Percentiles rank a stretch among this genome's conserved stretches.
Evolutionary conservation across 1,284 basidiomycete species (phyloP).

Genomic region (Ceratobasidium sp.): DNA sequence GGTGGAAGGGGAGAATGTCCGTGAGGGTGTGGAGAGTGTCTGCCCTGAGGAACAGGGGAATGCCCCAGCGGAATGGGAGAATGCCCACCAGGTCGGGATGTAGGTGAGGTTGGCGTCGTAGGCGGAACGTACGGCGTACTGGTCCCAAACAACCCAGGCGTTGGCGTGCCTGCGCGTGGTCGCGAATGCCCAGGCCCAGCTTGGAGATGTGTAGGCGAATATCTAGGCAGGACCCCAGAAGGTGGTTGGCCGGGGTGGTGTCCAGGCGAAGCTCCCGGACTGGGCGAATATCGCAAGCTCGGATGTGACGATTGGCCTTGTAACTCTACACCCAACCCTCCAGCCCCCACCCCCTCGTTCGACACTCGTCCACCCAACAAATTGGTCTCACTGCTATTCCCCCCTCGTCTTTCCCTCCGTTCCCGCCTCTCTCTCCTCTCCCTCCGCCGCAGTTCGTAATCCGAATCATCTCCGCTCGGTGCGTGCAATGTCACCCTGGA

Average conservation of each 20-base stretch:
- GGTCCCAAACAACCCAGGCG: neutral
- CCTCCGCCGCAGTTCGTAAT: neutral
- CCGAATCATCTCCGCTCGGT: neutral
- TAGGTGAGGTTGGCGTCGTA: neutral
- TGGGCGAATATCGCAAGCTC: neutral
- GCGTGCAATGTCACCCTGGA: neutral
- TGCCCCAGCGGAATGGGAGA: constrained; percentile 1
- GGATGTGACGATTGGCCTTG: neutral
- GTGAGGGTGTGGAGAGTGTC: neutral
- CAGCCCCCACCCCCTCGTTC: neutral
- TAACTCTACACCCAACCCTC: neutral
- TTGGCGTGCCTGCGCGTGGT: neutral
- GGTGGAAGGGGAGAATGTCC: neutral
- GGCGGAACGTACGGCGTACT: neutral
- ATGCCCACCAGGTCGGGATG: neutral
- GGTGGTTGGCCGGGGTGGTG: no score
- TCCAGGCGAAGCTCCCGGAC: neutral
- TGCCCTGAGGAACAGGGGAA: neutral
- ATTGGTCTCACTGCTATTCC: neutral
- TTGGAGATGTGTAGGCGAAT: neutral
- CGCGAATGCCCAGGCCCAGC: neutral
- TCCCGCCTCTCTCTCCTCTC: neutral
- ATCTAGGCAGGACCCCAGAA: neutral
- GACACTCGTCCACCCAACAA: neutral
- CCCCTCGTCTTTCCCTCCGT: neutral